phyloP scores from a whole-genome alignment of 2,329 filamentous ascomycete genomes.

The Fusarium nygamai region DNA sequence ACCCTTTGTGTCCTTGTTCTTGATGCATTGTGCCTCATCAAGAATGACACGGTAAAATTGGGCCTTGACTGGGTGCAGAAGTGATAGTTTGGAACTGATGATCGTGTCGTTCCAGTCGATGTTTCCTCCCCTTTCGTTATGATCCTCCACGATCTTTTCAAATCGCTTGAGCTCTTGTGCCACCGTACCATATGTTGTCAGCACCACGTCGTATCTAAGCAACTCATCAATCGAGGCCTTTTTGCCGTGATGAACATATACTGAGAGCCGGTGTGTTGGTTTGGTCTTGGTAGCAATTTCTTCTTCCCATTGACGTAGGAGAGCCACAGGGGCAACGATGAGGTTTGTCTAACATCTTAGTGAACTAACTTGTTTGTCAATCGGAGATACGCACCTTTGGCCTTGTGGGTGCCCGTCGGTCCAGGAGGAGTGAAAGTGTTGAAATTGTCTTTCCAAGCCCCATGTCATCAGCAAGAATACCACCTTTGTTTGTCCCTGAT shows the following conservation, averaged over 20 bases:
- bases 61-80: slow-evolving; percentile 68
- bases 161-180: slow-evolving; percentile 69
- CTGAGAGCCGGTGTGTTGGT: slow-evolving; percentile 65
- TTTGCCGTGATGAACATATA: slow-evolving; percentile 77
- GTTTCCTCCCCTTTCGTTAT: slow-evolving; percentile 49
- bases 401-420: slow-evolving; percentile 64
- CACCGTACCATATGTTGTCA: slow-evolving; percentile 89
- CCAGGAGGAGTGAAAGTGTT: slow-evolving; percentile 79
- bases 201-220: slow-evolving; percentile 76
- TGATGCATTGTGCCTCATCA: slow-evolving; percentile 86
- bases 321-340: slow-evolving; percentile 81
- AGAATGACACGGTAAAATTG: slow-evolving; percentile 84
- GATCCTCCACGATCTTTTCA: slow-evolving; percentile 61
- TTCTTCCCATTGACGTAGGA: slow-evolving; percentile 85
- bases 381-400: slow-evolving; percentile 44
- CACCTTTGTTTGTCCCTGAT: slow-evolving; percentile 80
- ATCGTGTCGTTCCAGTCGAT: slow-evolving; percentile 51
- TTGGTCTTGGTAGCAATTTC: slow-evolving; percentile 80
- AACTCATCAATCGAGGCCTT: slow-evolving; percentile 70
- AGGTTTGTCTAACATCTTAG: slow-evolving; percentile 74
- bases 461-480: slow-evolving; percentile 94
- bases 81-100: slow-evolving; percentile 56
- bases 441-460: slow-evolving; percentile 91
- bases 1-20: slow-evolving; percentile 78
- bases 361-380: background rate